Percentiles rank a stretch among this genome's conserved stretches.
Evolutionary conservation across 2,329 filamentous ascomycete species (phyloP).

Genomic region (Stachybotrys chlorohalonatus): DNA sequence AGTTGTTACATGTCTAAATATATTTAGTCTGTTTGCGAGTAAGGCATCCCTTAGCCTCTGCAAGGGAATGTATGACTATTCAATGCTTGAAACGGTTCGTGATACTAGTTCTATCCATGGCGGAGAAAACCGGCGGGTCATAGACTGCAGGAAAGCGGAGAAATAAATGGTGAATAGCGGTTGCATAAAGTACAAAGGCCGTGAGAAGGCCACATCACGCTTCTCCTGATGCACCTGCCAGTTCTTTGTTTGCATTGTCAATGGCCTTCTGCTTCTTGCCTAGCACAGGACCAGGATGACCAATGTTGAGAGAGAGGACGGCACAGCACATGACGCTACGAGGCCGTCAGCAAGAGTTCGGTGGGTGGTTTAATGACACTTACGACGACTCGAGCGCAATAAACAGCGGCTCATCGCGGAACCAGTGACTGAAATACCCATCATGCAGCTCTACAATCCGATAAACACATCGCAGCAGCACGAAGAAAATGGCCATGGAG

Average conservation of each 20-base stretch:
- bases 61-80: too few species aligned
- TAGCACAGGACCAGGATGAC: slow-evolving; percentile 11
- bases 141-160: background rate
- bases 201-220: background rate
- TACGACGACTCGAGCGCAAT: slow-evolving; percentile 14
- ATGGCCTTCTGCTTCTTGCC: background rate
- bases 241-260: background rate
- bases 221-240: background rate
- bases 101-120: too few species aligned
- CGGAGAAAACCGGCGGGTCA: too few species aligned
- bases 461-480: slow-evolving; percentile 49
- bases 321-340: slow-evolving; percentile 12
- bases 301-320: slow-evolving; percentile 10
- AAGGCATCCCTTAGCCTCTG: too few species aligned
- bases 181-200: background rate
- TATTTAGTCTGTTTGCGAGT: too few species aligned
- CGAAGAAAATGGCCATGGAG: slow-evolving; percentile 40
- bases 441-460: slow-evolving; percentile 49
- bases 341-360: background rate
- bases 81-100: too few species aligned
- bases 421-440: slow-evolving; percentile 31
- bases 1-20: too few species aligned
- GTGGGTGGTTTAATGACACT: background rate
- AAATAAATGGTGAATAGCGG: background rate
- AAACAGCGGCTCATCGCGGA: slow-evolving; percentile 13